A percentile compares a stretch with the other conserved stretches of the same genome.
Conservation (phyloP, 2,329 filamentous ascomycete species). For the Sclerotinia sclerotiorum region DNA sequence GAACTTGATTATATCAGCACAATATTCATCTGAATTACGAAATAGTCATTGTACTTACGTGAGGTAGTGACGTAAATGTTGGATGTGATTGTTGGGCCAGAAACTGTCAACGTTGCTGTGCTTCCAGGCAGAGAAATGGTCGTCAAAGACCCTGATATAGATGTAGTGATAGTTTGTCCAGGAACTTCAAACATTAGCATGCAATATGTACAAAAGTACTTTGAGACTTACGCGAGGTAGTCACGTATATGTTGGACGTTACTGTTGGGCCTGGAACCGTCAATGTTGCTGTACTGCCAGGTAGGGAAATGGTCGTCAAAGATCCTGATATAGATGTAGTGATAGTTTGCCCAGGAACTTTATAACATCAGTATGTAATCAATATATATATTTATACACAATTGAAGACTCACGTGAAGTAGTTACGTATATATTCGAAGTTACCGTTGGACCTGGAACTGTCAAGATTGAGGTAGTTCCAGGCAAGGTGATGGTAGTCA, state of each 20-base stretch:
- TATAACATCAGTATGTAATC: too few species aligned
- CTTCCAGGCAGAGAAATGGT: slow-evolving; percentile 21
- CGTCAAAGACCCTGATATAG: slow-evolving; percentile 27
- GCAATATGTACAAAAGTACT: not conserved
- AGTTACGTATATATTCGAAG: not conserved
- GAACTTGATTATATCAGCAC: not conserved
- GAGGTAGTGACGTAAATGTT: slow-evolving; percentile 1
- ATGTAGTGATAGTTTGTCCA: slow-evolving; percentile 14
- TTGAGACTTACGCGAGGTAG: slow-evolving; percentile 4
- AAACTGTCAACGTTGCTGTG: slow-evolving; percentile 5
- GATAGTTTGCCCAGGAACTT: slow-evolving; percentile 6
- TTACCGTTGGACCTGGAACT: not conserved
- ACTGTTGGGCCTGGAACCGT: not conserved
- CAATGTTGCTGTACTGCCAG: slow-evolving; percentile 16
- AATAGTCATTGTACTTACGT: not conserved
- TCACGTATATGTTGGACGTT: not conserved
- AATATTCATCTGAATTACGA: not conserved
- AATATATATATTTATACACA: too few species aligned
- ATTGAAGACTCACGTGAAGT: slow-evolving; percentile 4
- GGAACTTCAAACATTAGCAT: not conserved
- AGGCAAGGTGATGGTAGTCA: slow-evolving; percentile 24
- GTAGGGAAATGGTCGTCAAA: slow-evolving; percentile 24
- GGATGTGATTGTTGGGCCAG: not conserved
- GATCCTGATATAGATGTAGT: slow-evolving; percentile 27
- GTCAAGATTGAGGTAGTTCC: slow-evolving; percentile 14